A percentile compares a stretch with the other conserved stretches of the same genome.
Evolutionary conservation across 1,284 basidiomycete species (phyloP).

Genomic region (Pseudozyma flocculosa): DNA sequence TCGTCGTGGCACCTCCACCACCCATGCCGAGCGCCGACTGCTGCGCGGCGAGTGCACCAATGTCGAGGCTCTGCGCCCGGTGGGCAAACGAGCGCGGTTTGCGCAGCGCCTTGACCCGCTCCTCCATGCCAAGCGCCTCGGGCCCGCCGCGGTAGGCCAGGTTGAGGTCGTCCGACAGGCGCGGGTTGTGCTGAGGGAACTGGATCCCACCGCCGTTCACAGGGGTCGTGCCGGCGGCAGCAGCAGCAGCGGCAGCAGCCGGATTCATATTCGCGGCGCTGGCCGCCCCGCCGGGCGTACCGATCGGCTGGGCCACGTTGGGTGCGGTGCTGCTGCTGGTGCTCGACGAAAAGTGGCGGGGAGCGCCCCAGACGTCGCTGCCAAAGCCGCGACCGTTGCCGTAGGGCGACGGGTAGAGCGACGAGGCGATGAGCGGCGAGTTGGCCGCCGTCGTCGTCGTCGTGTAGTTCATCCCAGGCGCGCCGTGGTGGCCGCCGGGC

Average conservation of each 20-base stretch:
- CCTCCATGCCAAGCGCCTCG: slow-evolving; percentile 42
- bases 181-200: slow-evolving; percentile 29
- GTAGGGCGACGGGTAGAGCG: slow-evolving; percentile 51
- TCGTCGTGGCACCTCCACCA: slow-evolving; percentile 3
- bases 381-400: slow-evolving; percentile 38
- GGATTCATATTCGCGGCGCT: background rate
- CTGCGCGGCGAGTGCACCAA: slow-evolving; percentile 41
- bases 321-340: slow-evolving; percentile 22
- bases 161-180: slow-evolving; percentile 38
- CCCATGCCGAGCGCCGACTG: slow-evolving; percentile 21
- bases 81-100: slow-evolving; percentile 49
- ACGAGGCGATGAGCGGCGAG: slow-evolving; percentile 41
- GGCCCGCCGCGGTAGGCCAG: slow-evolving; percentile 17
- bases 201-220: slow-evolving; percentile 21
- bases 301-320: slow-evolving; percentile 22
- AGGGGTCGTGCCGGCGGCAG: slow-evolving; percentile 5
- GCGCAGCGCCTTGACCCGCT: slow-evolving; percentile 36
- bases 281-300: slow-evolving; percentile 7
- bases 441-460: slow-evolving; percentile 26
- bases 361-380: slow-evolving; percentile 54
- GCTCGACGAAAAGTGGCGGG: slow-evolving; percentile 30
- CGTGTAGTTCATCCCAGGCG: slow-evolving; percentile 59
- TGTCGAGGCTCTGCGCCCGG: slow-evolving; percentile 51
- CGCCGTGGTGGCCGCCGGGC: slow-evolving; percentile 59
- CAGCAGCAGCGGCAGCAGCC: background rate